Evolutionary conservation across 495 filamentous ascomycete genomes (phyloP).

Genomic region (Talaromyces proteolyticus): DNA sequence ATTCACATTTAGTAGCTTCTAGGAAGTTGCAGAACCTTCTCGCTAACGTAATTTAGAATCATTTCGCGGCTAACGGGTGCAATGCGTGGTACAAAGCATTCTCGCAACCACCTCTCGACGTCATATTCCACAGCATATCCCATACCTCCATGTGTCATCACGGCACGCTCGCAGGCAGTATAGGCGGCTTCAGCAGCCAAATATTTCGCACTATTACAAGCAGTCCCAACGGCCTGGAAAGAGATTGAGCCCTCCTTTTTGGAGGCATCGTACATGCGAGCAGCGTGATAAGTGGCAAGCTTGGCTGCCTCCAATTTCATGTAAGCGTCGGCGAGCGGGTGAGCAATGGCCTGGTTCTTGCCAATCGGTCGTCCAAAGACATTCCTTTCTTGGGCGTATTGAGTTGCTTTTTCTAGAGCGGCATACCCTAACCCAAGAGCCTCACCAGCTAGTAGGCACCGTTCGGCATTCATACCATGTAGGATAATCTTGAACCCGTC

Average conservation of each 20-base stretch:
- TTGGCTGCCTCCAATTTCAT: slow-evolving; percentile 68
- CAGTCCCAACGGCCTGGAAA: slow-evolving; percentile 61
- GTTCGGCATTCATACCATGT: slow-evolving; percentile 70
- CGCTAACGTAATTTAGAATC: slow-evolving; percentile 63
- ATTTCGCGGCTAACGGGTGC: slow-evolving; percentile 64
- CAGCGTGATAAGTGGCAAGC: slow-evolving; percentile 61
- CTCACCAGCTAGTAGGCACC: slow-evolving; percentile 61
- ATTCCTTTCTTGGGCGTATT: slow-evolving; percentile 51
- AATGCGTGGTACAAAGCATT: slow-evolving; percentile 61
- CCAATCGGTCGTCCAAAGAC: slow-evolving; percentile 62
- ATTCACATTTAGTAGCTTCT: slow-evolving; percentile 40
- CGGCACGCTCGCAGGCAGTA: slow-evolving; percentile 54
- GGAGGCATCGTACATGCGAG: slow-evolving; percentile 53
- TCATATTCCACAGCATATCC: slow-evolving; percentile 64
- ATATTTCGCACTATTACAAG: slow-evolving; percentile 64
- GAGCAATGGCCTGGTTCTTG: slow-evolving; percentile 58
- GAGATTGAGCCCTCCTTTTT: slow-evolving; percentile 46
- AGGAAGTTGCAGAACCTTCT: slow-evolving; percentile 50
- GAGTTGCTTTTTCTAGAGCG: slow-evolving; percentile 47
- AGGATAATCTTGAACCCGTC: slow-evolving; percentile 63
- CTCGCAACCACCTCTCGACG: slow-evolving; percentile 61
- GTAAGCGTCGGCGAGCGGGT: slow-evolving; percentile 58
- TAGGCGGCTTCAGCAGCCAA: slow-evolving; percentile 65
- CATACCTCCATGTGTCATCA: slow-evolving; percentile 57
- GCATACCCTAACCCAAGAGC: slow-evolving; percentile 62